Conservation (phyloP, 305 asterid genomes). For the Fraxinus velutina region DNA sequence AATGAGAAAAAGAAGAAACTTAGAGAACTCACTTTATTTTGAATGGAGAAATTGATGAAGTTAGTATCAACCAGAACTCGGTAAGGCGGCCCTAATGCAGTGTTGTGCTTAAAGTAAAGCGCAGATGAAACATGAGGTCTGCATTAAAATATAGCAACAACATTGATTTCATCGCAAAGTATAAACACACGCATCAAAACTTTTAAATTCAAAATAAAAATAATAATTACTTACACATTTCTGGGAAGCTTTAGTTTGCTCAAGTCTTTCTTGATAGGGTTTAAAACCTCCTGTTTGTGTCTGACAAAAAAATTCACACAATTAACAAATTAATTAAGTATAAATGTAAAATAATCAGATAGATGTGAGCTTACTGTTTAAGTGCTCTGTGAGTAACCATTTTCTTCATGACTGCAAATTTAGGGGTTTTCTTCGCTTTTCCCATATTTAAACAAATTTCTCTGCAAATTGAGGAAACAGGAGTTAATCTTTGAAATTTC, state of each 20-base stretch:
- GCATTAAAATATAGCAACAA: slow-evolving; percentile 22
- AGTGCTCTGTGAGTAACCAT: slow-evolving; percentile 63
- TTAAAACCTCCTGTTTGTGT: slow-evolving; percentile 70
- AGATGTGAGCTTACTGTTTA: slow-evolving; percentile 48
- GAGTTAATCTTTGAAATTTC: background rate
- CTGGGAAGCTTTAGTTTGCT: slow-evolving; percentile 74
- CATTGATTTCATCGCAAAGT: slow-evolving; percentile 10
- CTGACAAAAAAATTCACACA: slow-evolving; percentile 33
- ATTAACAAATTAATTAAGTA: background rate
- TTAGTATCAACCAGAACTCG: slow-evolving; percentile 91
- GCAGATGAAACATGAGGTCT: slow-evolving; percentile 92
- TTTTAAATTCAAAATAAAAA: background rate
- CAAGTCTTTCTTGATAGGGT: slow-evolving; percentile 83
- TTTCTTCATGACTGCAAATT: slow-evolving; percentile 90
- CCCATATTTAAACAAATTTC: slow-evolving; percentile 50
- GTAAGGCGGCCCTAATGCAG: slow-evolving; percentile 94
- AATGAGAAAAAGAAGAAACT: slow-evolving; percentile 1
- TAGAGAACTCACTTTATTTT: slow-evolving; percentile 66
- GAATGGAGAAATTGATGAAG: slow-evolving; percentile 94
- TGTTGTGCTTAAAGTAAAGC: slow-evolving; percentile 75
- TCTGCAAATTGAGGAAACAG: background rate
- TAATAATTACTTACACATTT: slow-evolving; percentile 58
- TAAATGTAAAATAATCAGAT: background rate
- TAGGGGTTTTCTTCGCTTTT: slow-evolving; percentile 76
- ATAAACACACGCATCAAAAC: background rate